A percentile compares a stretch with the other conserved stretches of the same genome.
These are phyloP conservation scores for Panellus pusillus DNA, from an alignment of 768 basidiomycete genomes.

Conservation along the genomic window DNA sequence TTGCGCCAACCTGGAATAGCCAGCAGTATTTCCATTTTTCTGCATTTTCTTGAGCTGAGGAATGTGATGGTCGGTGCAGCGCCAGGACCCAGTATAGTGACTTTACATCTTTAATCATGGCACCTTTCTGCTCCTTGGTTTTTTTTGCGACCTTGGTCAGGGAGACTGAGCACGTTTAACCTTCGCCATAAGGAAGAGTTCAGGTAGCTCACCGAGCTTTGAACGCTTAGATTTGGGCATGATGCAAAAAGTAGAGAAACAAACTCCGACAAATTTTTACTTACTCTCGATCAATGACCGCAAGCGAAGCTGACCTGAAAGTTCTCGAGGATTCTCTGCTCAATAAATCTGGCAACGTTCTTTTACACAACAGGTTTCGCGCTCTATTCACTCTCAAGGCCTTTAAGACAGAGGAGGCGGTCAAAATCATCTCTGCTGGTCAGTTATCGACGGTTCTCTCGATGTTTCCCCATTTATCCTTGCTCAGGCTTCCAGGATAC, in stretches of 20 bases:
- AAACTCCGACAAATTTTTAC: slow-evolving; percentile 48
- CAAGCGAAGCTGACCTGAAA: slow-evolving; percentile 52
- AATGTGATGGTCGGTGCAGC: slow-evolving; percentile 4
- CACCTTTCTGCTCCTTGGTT: slow-evolving; percentile 87
- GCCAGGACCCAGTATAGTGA: slow-evolving; percentile 6
- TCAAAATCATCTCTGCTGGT: slow-evolving; percentile 87
- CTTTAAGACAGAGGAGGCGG: slow-evolving; percentile 73
- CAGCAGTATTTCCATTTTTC: slow-evolving; percentile 96
- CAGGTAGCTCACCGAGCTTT: slow-evolving; percentile 69
- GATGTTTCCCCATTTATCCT: not conserved
- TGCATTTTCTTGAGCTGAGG: slow-evolving; percentile 68
- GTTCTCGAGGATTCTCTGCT: slow-evolving; percentile 76
- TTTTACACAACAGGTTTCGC: slow-evolving; percentile 85
- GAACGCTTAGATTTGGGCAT: slow-evolving; percentile 92
- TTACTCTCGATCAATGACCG: slow-evolving; percentile 24
- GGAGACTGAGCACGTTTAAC: slow-evolving; percentile 57
- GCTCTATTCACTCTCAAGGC: slow-evolving; percentile 92
- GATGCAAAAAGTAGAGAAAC: slow-evolving; percentile 26
- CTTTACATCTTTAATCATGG: slow-evolving; percentile 74
- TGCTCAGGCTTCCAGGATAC: slow-evolving; percentile 75
- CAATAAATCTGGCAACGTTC: slow-evolving; percentile 68
- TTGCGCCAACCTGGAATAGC: slow-evolving; percentile 92
- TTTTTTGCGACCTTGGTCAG: slow-evolving; percentile 94
- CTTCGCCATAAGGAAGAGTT: slow-evolving; percentile 5
- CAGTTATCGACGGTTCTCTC: not conserved